Evolutionary conservation across 352 stramenopile genomes (phyloP), one percentile per base, ranked within the genome.

Genomic region (Phytophthora chlamydospora): DNA sequence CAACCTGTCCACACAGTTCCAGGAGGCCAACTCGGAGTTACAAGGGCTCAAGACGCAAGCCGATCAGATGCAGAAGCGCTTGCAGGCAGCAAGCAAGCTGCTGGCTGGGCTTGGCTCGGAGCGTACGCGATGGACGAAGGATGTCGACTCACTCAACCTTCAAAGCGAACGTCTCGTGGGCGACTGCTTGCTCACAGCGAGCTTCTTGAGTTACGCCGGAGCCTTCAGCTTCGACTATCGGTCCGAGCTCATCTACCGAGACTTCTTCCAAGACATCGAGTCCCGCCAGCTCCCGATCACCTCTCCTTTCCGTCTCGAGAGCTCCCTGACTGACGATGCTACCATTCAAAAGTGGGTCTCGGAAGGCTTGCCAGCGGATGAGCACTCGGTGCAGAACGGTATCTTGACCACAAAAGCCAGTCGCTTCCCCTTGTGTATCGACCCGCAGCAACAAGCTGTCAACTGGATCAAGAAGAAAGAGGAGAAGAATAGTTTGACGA

Each of bases 401-500:
- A 98, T 98, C 45, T 58, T 98, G 19, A 98, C 95, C 0, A 98
- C 92, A 0, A 97, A 96, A 39, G 85, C 89, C 2, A 97, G 86
- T 59, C 90, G 95, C 8, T 98, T 98, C 66, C 95, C 95, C 14
- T 64, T 98, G 35, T 98, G 95, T 56, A 98, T 98, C 46, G 95
- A 98, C 49, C 95, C 95, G 14, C 95, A 98, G 58, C 93, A 98
- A 66, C 95, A 98, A 59, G 95, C 95, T 7, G 94, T 98, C 34
- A 93, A 78, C 19, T 98, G 95, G 95, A 98, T 98, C 75, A 98
- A 98, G 73, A 94, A 95, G 58, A 97, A 93, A 13, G 96, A 97
- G 73, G 90, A 96, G 62, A 91, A 95, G 57, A 90, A 96, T 72
- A 96, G 96, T 39, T 62, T 98, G 41, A 97, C 84, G 0, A 82